Base-by-base conservation (phyloP, 139 green algal species). In the Chlorella sp. region DNA sequence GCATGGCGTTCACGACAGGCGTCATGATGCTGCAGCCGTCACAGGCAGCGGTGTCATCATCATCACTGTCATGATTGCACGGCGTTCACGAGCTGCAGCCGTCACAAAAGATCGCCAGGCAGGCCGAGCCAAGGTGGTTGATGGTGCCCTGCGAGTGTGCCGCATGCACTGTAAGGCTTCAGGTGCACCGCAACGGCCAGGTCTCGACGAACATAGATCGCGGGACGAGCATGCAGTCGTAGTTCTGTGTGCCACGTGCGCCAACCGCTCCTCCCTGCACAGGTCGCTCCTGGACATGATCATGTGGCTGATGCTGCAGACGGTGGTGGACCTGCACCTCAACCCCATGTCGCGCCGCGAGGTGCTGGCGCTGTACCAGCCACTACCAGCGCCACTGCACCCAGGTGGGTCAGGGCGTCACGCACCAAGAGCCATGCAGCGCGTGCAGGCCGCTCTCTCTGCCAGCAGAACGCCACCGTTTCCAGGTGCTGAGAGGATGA, bases 281-380 rank as follows among this genome's bases (percentile, higher is more conserved):
- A 76, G 71, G 71, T 26, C 66, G 2, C 30, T 76, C n/a, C 29
- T 65, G 30, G 71, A 76, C 62, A 70, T 76, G 36, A 23, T 76
- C 23, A 67, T 76, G 61, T 76, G 71, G 71, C 71, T 76, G 23
- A 63, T 69, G 30, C 61, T 51, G 29, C 61, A 70, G 23, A 70
- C 71, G 31, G 71, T 55, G 1, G 31, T 70, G 2, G 71, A 76
- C 36, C 26, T 76, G 35, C 24, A 62, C 22, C n/a, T 70, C 5
- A 49, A 49, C n/a, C 71, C 71, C 3, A 35, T 76, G 29, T 70
- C 71, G 49, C 26, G 30, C 1, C 62, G 26, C 27, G 71, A 76
- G 5, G 61, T 3, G 5, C 2, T 24, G 35, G 4, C 31, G 10
- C 49, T 76, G 17, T 17, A 6, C 3, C 22, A 14, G 6, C 60